phyloP scores from a whole-genome alignment of 1,284 basidiomycete species.

The Puccinia hordei region DNA sequence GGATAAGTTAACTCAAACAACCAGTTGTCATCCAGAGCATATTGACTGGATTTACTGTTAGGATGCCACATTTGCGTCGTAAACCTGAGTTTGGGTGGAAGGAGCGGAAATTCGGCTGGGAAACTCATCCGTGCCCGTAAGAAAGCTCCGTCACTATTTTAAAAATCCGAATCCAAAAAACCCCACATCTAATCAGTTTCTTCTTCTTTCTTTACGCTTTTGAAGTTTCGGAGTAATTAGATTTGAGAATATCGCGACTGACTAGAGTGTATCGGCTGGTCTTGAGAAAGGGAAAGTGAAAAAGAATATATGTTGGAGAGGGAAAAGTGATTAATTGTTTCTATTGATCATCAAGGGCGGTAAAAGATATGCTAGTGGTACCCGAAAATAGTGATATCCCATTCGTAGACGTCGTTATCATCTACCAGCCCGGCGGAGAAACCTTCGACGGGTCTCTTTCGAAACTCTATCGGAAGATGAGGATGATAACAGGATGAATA shows the following conservation, averaged over 20 bases:
- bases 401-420: conserved; percentile 87
- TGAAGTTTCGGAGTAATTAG: conserved; percentile 9
- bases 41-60: conserved; percentile 65
- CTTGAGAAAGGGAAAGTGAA: conserved; percentile 61
- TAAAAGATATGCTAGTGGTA: too few relatives aligned
- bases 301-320: too few relatives aligned
- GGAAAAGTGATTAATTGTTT: conserved; percentile 3
- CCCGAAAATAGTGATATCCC: conserved; percentile 69
- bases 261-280: conserved; percentile 87
- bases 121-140: conserved; percentile 84
- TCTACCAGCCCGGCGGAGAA: conserved; percentile 93
- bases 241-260: conserved; percentile 57
- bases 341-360: neutral
- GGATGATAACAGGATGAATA: neutral
- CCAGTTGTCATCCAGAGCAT: conserved; percentile 20
- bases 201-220: too few relatives aligned
- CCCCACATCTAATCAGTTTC: neutral
- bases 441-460: conserved; percentile 84
- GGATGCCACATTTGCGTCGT: conserved; percentile 60
- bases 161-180: conserved; percentile 5
- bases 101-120: conserved; percentile 67
- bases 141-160: conserved; percentile 80
- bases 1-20: conserved; percentile 25
- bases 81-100: conserved; percentile 59
- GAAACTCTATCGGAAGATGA: conserved; percentile 66